Percentiles rank a stretch among this genome's conserved stretches.
phyloP scores from a whole-genome alignment of 148 eudicot species.

The Rhododendron ovatum region DNA sequence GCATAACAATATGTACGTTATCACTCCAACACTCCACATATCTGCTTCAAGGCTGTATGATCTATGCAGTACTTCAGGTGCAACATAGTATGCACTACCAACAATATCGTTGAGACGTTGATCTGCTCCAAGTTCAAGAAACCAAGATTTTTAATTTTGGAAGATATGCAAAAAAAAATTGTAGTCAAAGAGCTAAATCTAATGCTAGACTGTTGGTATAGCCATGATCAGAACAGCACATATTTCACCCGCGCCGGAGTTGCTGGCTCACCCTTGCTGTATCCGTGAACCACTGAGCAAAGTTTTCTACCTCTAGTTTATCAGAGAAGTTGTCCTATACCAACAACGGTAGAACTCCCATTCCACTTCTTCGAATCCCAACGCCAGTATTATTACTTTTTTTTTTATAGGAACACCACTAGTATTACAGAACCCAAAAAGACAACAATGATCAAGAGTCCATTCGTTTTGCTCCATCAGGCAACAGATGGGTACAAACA shows the following conservation, averaged over 20 bases:
- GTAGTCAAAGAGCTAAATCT: neutral
- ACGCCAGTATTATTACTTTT: neutral
- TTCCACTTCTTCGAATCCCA: neutral
- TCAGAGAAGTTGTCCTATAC: neutral
- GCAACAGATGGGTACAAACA: neutral
- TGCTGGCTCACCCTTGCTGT: neutral
- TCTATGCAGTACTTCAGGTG: constrained; percentile 97
- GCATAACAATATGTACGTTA: constrained; percentile 87
- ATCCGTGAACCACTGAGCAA: neutral
- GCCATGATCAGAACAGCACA: neutral
- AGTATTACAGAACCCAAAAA: neutral
- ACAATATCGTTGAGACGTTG: constrained; percentile 91
- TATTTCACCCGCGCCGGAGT: neutral
- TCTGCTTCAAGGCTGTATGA: constrained; percentile 90
- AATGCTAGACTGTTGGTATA: neutral
- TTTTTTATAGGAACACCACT: neutral
- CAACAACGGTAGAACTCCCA: neutral
- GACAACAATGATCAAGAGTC: neutral
- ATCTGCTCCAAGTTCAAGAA: constrained; percentile 46
- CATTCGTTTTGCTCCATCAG: neutral
- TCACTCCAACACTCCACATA: constrained; percentile 97
- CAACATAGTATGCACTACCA: constrained; percentile 98
- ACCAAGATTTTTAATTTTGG: neutral
- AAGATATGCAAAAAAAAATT: neutral
- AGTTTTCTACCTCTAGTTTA: neutral